Percentiles rank a stretch among this genome's conserved stretches.
Evolutionary conservation across 371 early-diverging fungal genomes (phyloP).

Genomic region (Basidiobolus meristosporus): DNA sequence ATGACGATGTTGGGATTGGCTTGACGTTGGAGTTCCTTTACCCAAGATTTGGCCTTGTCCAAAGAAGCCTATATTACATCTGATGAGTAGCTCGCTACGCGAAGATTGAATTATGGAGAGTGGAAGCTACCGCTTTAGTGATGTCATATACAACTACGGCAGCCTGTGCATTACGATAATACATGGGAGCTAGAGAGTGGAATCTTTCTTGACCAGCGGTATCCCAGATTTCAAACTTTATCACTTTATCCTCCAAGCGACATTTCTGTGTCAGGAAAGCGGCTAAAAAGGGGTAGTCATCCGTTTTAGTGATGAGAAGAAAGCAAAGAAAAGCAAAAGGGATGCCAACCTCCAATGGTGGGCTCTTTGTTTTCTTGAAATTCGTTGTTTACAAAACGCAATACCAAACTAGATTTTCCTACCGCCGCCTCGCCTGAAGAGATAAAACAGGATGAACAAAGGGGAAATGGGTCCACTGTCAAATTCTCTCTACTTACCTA

Average conservation of each 20-base stretch:
- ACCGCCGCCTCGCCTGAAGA: constrained; percentile 82
- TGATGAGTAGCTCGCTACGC: neutral
- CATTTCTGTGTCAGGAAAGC: constrained; percentile 65
- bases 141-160: constrained; percentile 95
- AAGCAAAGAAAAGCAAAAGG: neutral
- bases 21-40: constrained; percentile 90
- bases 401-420: constrained; percentile 62
- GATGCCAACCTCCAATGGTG: constrained; percentile 72
- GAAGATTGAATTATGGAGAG: neutral
- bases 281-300: constrained; percentile 6
- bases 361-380: constrained; percentile 92
- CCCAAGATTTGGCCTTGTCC: constrained; percentile 96
- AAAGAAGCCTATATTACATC: constrained; percentile 58
- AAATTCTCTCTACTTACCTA: no score
- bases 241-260: constrained; percentile 36
- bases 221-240: constrained; percentile 85
- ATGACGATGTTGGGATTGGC: constrained; percentile 91
- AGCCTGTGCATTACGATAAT: constrained; percentile 93
- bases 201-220: constrained; percentile 88
- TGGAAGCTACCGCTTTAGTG: constrained; percentile 54
- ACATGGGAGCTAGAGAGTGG: constrained; percentile 94
- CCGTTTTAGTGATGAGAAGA: no score
- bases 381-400: constrained; percentile 84
- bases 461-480: no score
- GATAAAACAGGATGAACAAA: no score